Conservation (phyloP, 495 filamentous ascomycete genomes). For the Neurospora sp. region DNA sequence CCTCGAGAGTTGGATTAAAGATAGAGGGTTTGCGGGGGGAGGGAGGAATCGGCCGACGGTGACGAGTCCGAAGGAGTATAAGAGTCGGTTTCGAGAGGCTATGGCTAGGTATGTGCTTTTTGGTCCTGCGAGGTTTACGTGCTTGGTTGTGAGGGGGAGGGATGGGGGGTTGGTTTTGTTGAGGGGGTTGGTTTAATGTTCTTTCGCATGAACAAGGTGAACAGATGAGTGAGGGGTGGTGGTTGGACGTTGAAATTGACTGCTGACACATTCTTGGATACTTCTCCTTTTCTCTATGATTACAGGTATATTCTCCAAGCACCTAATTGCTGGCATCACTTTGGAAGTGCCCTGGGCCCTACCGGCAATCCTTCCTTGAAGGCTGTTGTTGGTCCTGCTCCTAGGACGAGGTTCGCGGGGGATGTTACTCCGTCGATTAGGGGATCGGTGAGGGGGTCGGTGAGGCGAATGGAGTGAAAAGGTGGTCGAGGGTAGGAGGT, state of each 20-base stretch:
- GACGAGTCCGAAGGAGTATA: constrained; percentile 95
- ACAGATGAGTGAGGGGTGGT: background rate
- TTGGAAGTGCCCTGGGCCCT: constrained; percentile 9
- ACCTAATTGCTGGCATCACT: constrained; percentile 41
- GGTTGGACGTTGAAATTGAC: background rate
- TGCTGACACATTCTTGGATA: background rate
- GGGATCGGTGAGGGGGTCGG: background rate
- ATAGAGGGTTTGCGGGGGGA: constrained; percentile 75
- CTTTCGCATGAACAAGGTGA: background rate
- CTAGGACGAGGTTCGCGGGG: background rate
- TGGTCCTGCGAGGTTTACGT: background rate
- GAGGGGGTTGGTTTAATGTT: background rate
- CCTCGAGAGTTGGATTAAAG: constrained; percentile 97
- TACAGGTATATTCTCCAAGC: constrained; percentile 41
- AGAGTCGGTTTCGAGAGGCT: constrained; percentile 87
- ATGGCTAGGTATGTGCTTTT: constrained; percentile 83
- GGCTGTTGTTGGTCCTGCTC: background rate
- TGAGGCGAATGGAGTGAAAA: background rate
- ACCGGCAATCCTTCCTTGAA: background rate
- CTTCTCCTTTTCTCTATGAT: background rate
- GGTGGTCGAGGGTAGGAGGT: background rate
- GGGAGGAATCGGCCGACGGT: constrained; percentile 88
- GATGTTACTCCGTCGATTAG: background rate
- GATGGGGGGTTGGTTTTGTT: background rate
- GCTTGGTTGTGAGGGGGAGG: background rate